Evolutionary conservation across 2,329 filamentous ascomycete species (phyloP).

Genomic region (Shiraia bambusicola): DNA sequence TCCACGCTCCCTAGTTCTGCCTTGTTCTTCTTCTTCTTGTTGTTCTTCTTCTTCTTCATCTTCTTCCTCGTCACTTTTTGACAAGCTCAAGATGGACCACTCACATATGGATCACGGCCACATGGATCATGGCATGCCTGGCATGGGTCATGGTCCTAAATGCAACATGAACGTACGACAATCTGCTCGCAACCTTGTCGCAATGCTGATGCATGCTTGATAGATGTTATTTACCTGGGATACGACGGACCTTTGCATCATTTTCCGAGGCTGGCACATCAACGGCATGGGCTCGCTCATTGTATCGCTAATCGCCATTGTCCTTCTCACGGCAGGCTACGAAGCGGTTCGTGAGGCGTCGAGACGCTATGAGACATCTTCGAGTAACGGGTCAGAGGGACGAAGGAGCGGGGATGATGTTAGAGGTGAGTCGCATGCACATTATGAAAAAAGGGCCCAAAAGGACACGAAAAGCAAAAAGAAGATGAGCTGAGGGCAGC

Average conservation of each 20-base stretch:
- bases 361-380: conserved; percentile 68
- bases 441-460: conserved; percentile 1
- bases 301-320: conserved; percentile 78
- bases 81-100: conserved; percentile 37
- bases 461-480: neutral
- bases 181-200: conserved; percentile 5
- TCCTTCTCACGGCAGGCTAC: conserved; percentile 86
- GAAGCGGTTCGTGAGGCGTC: conserved; percentile 80
- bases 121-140: conserved; percentile 58
- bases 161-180: conserved; percentile 86
- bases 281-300: conserved; percentile 72
- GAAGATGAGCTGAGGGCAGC: conserved; percentile 32
- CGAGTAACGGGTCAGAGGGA: conserved; percentile 26
- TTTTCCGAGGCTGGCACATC: conserved; percentile 91
- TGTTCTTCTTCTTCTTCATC: too few species aligned
- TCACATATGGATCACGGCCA: conserved; percentile 58
- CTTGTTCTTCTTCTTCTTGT: too few species aligned
- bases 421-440: conserved; percentile 33
- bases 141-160: conserved; percentile 52
- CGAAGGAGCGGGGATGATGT: conserved; percentile 31
- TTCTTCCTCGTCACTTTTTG: conserved; percentile 1
- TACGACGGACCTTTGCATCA: conserved; percentile 89
- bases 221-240: conserved; percentile 99
- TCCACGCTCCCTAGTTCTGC: neutral
- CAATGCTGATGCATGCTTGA: conserved; percentile 3